phyloP scores from a whole-genome alignment of 2,329 filamentous ascomycete genomes.

The Cordyceps cateniannulata region DNA sequence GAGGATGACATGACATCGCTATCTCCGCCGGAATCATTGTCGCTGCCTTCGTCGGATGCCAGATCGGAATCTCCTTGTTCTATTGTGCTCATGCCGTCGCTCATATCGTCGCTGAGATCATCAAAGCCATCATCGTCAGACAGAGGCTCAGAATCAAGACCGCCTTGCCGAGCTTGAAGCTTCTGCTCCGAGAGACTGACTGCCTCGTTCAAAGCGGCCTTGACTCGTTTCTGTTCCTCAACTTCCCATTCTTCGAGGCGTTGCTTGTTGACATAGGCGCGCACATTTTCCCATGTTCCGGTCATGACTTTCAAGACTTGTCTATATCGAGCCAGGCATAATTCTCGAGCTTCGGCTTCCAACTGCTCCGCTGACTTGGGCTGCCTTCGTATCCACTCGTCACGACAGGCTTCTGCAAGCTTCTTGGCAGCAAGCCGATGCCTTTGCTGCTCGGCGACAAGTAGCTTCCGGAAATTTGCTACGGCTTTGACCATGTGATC shows the following conservation, averaged over 20 bases:
- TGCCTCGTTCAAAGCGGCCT: conserved; percentile 65
- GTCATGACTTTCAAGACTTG: conserved; percentile 55
- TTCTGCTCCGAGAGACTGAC: conserved; percentile 66
- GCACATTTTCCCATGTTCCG: conserved; percentile 60
- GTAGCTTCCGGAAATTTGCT: conserved; percentile 70
- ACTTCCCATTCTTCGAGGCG: conserved; percentile 58
- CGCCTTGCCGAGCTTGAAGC: conserved; percentile 53
- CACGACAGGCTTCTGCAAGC: conserved; percentile 69
- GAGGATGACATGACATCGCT: conserved; percentile 54
- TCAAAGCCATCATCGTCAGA: conserved; percentile 41
- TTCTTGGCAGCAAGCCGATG: conserved; percentile 74
- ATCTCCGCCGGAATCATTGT: conserved; percentile 35
- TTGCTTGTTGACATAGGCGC: conserved; percentile 52
- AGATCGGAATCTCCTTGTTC: conserved; percentile 24
- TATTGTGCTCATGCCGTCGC: conserved; percentile 26
- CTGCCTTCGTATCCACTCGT: conserved; percentile 67
- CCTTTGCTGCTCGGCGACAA: conserved; percentile 70
- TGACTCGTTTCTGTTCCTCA: conserved; percentile 57
- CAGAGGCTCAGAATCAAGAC: conserved; percentile 45
- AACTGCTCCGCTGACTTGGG: conserved; percentile 76
- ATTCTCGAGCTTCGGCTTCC: conserved; percentile 66
- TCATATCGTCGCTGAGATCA: conserved; percentile 41
- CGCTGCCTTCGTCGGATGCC: conserved; percentile 30
- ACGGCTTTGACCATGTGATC: conserved; percentile 81
- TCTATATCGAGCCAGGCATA: conserved; percentile 63